Percentiles rank a stretch among this genome's conserved stretches.
phyloP scores from a whole-genome alignment of 176 grass and related monocot genomes.

The Neostapfia colusana region DNA sequence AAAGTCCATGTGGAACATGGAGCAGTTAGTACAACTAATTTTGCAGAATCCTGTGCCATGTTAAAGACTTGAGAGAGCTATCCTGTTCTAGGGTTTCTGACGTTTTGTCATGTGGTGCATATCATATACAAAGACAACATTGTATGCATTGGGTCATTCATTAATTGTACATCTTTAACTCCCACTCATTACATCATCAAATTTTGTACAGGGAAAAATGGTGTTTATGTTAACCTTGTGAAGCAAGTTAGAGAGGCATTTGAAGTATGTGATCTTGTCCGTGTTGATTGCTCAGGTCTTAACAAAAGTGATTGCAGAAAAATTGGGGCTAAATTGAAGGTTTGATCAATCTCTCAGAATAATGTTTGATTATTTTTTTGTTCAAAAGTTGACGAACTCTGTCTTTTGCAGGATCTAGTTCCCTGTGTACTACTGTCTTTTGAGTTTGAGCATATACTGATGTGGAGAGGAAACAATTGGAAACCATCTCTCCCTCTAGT shows the following conservation, averaged over 20 bases:
- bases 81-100: slow-evolving; percentile 25
- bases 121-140: slow-evolving; percentile 15
- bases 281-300: slow-evolving; percentile 71
- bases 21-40: not conserved
- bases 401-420: slow-evolving; percentile 75
- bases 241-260: slow-evolving; percentile 84
- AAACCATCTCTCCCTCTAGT: slow-evolving; percentile 51
- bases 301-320: slow-evolving; percentile 91
- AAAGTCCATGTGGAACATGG: not conserved
- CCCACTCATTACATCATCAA: not conserved
- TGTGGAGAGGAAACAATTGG: slow-evolving; percentile 91
- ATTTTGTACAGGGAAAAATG: slow-evolving; percentile 79
- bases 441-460: slow-evolving; percentile 89
- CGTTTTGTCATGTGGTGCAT: slow-evolving; percentile 12
- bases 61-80: not conserved
- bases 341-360: slow-evolving; percentile 39
- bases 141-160: slow-evolving; percentile 7
- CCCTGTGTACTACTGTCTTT: slow-evolving; percentile 80
- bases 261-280: slow-evolving; percentile 87
- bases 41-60: not conserved
- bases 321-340: slow-evolving; percentile 90
- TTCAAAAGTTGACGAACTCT: slow-evolving; percentile 44
- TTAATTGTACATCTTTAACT: slow-evolving; percentile 3
- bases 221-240: slow-evolving; percentile 77
- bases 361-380: slow-evolving; percentile 21